phyloP scores from a whole-genome alignment of 139 green algal genomes.

The Chlorella sp. region DNA sequence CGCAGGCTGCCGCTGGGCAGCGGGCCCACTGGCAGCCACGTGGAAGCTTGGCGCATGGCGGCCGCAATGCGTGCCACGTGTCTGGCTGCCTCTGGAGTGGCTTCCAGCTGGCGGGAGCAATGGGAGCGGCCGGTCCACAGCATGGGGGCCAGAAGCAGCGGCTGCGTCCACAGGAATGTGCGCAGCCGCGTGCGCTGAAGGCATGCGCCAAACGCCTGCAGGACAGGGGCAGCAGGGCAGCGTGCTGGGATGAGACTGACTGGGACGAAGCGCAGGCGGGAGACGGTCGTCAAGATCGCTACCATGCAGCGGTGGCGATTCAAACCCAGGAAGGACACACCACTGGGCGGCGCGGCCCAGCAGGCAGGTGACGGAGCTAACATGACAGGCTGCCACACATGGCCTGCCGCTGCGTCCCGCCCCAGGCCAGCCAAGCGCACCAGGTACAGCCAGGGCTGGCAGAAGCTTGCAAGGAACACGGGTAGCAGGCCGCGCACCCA shows the following conservation, averaged over 20 bases:
- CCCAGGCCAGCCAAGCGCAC: background rate
- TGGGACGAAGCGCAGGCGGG: too few species aligned
- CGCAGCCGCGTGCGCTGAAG: constrained; percentile 13
- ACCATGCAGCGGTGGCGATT: too few species aligned
- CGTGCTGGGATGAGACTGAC: too few species aligned
- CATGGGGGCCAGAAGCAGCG: constrained; percentile 8
- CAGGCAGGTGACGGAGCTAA: too few species aligned
- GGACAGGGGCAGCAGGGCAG: too few species aligned
- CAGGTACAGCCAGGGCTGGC: constrained; percentile 23
- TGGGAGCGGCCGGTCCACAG: background rate
- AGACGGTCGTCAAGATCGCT: too few species aligned
- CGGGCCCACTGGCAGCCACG: background rate
- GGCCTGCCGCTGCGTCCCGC: too few species aligned
- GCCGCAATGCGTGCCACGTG: background rate
- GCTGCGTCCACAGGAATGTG: constrained; percentile 3
- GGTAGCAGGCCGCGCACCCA: constrained; percentile 2
- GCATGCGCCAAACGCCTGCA: constrained; percentile 16
- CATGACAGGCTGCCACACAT: too few species aligned
- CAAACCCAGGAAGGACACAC: too few species aligned
- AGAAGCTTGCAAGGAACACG: constrained; percentile 5
- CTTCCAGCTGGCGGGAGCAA: constrained; percentile 1
- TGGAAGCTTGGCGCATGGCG: background rate
- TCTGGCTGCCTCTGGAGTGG: background rate
- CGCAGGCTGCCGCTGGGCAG: background rate
- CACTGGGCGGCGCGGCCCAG: too few species aligned